These are phyloP conservation scores for Crithidia sp. DNA, from an alignment of 208 protist species.

Conservation along the genomic window DNA sequence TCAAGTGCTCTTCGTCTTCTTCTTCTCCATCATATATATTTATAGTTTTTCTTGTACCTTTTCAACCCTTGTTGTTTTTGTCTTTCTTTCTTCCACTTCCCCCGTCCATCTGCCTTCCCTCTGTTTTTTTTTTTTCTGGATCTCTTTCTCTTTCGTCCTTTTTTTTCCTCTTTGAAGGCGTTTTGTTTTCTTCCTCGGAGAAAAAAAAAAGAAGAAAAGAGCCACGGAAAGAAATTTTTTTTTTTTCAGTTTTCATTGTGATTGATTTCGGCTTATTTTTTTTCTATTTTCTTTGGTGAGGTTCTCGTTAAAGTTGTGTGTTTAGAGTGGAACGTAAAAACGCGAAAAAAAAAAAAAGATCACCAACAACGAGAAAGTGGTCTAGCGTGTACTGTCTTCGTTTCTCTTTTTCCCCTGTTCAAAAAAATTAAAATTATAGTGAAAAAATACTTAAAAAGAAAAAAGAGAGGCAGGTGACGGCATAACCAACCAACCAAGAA, in stretches of 20 bases:
- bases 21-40: conserved; percentile 4
- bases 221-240: background rate
- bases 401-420: background rate
- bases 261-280: background rate
- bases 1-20: conserved; percentile 7
- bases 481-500: too few species aligned
- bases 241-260: background rate
- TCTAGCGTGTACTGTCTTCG: too few species aligned
- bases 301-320: background rate
- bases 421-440: background rate
- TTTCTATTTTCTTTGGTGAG: background rate
- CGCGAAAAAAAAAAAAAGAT: background rate
- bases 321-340: conserved; percentile 2
- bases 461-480: too few species aligned
- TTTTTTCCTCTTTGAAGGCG: background rate
- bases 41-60: conserved; percentile 20
- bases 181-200: background rate
- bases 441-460: too few species aligned
- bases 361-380: background rate
- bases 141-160: conserved; percentile 12
- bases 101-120: background rate
- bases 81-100: conserved; percentile 19
- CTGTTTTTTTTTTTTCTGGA: conserved; percentile 11
- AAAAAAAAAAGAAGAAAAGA: conserved; percentile 19
- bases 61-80: background rate